Conservation (phyloP, 2,329 filamentous ascomycete genomes). For the Lasiodiplodia gonubiensis region DNA sequence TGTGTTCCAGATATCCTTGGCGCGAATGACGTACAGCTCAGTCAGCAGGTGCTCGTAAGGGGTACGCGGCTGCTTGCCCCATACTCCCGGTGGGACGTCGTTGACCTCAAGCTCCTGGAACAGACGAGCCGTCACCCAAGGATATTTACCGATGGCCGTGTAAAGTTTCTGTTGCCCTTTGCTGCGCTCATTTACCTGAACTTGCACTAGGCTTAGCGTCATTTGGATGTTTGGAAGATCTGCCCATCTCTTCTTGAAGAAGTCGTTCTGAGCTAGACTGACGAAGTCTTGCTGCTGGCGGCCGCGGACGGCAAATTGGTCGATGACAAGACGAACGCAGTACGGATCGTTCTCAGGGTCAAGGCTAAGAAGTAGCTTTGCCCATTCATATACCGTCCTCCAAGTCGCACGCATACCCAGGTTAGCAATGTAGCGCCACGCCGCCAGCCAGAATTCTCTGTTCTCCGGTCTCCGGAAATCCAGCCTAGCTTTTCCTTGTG, state of each 20-base stretch:
- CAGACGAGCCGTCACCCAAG: conserved; percentile 83
- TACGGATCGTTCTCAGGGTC: conserved; percentile 80
- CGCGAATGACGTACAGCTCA: conserved; percentile 75
- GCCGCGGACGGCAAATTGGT: conserved; percentile 82
- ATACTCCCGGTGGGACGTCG: conserved; percentile 75
- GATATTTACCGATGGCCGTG: conserved; percentile 72
- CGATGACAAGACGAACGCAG: conserved; percentile 78
- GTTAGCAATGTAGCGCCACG: conserved; percentile 85
- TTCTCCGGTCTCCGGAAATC: conserved; percentile 86
- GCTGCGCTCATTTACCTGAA: conserved; percentile 70
- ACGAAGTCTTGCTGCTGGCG: conserved; percentile 78
- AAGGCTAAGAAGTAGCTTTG: conserved; percentile 79
- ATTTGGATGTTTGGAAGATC: conserved; percentile 74
- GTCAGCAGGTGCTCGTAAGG: conserved; percentile 71
- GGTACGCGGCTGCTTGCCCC: conserved; percentile 75
- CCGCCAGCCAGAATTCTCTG: conserved; percentile 88
- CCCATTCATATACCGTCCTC: conserved; percentile 91
- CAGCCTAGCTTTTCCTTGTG: conserved; percentile 78
- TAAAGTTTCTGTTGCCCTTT: conserved; percentile 70
- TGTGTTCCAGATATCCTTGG: conserved; percentile 87
- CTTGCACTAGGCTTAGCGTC: conserved; percentile 75
- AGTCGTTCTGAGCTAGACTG: conserved; percentile 64
- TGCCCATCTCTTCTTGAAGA: conserved; percentile 56
- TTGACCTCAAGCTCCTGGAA: conserved; percentile 82
- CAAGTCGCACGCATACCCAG: conserved; percentile 91